Evolutionary conservation across 2,329 filamentous ascomycete species (phyloP).

Genomic region (Phaeophleospora eucalypticola): DNA sequence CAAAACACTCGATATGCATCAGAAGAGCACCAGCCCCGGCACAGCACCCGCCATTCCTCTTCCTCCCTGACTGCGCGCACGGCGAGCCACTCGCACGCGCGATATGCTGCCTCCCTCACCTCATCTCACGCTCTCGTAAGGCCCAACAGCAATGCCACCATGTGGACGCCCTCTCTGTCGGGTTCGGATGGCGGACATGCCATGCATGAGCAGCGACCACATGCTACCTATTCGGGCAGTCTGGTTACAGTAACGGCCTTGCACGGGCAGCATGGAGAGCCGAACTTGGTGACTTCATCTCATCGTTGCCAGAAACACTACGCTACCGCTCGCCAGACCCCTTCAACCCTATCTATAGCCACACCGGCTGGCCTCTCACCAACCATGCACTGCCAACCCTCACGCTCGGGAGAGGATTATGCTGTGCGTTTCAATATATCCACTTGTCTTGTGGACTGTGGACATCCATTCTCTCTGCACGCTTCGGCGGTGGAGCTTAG

Average conservation of each 20-base stretch:
- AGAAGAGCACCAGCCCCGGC: too few species aligned
- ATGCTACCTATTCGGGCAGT: constrained; percentile 11
- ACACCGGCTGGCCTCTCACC: constrained; percentile 13
- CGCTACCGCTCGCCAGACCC: constrained; percentile 15
- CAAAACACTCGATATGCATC: too few species aligned
- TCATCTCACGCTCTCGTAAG: too few species aligned
- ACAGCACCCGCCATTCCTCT: too few species aligned
- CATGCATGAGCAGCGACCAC: background rate
- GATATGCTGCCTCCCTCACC: background rate
- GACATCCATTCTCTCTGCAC: too few species aligned
- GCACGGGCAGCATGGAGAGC: constrained; percentile 26
- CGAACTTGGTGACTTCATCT: constrained; percentile 25
- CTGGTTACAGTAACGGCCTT: background rate
- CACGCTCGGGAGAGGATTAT: constrained; percentile 10
- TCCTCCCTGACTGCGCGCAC: too few species aligned
- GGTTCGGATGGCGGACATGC: background rate
- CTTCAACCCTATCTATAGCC: constrained; percentile 24
- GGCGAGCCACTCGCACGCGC: too few species aligned
- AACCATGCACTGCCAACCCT: too few species aligned
- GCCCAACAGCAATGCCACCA: too few species aligned
- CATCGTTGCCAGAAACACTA: constrained; percentile 15
- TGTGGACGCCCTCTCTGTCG: too few species aligned
- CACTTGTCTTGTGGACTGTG: too few species aligned
- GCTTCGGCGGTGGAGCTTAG: constrained; percentile 21
- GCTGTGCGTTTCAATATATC: background rate